These are phyloP conservation scores for Quercus variabilis DNA, from an alignment of 306 rosid genomes.

Conservation along the genomic window DNA sequence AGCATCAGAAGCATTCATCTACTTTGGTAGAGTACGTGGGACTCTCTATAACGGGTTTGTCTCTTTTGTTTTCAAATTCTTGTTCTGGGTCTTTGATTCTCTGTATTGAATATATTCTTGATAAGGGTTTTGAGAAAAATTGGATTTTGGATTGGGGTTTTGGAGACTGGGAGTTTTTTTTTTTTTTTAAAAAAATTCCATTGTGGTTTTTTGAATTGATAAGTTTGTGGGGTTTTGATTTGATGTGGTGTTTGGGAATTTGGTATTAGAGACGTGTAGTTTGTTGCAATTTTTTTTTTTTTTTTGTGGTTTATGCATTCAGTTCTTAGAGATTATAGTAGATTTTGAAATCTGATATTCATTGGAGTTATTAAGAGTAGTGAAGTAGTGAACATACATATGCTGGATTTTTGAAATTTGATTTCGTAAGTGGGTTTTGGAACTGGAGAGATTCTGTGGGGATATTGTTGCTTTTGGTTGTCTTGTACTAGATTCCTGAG, in stretches of 20 bases:
- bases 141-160: constrained; percentile 30
- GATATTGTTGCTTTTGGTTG: constrained; percentile 21
- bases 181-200: no score
- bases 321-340: not conserved
- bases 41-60: constrained; percentile 33
- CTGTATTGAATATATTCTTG: constrained; percentile 28
- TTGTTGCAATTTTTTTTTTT: not conserved
- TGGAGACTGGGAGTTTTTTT: constrained; percentile 21
- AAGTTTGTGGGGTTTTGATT: constrained; percentile 24
- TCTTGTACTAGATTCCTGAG: not conserved
- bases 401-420: constrained; percentile 7
- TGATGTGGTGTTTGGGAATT: constrained; percentile 13
- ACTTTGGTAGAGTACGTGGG: not conserved
- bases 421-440: constrained; percentile 27
- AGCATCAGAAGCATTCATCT: constrained; percentile 16
- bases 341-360: constrained; percentile 25
- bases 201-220: constrained; percentile 13
- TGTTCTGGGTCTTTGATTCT: constrained; percentile 21
- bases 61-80: constrained; percentile 27
- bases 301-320: constrained; percentile 1
- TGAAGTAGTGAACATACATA: constrained; percentile 11
- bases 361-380: constrained; percentile 8
- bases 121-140: constrained; percentile 14
- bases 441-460: constrained; percentile 25
- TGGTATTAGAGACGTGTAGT: not conserved